phyloP scores from a whole-genome alignment of 345 rosid genomes.

The Psidium friedrichsthalianum region DNA sequence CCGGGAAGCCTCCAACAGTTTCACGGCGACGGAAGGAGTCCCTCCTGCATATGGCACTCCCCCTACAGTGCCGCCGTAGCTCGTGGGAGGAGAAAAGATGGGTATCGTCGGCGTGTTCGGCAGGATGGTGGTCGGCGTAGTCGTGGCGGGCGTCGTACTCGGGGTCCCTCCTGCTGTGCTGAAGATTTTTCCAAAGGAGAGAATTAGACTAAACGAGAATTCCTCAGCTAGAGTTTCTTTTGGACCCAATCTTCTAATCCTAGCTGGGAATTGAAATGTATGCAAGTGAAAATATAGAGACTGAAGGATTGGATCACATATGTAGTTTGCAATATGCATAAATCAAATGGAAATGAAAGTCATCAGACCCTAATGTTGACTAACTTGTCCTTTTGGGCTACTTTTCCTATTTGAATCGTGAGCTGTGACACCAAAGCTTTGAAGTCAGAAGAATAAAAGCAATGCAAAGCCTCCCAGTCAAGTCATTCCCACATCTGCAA shows the following conservation, averaged over 20 bases:
- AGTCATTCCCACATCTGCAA: neutral
- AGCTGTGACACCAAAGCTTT: neutral
- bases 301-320: neutral
- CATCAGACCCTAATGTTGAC: neutral
- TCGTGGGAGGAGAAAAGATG: neutral
- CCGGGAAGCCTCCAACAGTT: neutral
- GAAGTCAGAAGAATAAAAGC: neutral
- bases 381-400: neutral
- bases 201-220: neutral
- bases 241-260: neutral
- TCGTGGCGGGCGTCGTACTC: neutral
- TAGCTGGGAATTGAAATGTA: neutral
- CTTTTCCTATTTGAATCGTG: neutral
- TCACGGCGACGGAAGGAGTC: neutral
- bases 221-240: neutral
- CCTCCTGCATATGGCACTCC: neutral
- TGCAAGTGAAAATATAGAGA: too few species aligned
- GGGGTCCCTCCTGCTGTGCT: constrained; percentile 5
- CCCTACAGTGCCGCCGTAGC: neutral
- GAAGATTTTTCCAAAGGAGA: neutral
- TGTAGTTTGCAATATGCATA: neutral
- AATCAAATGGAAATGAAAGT: neutral
- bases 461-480: neutral
- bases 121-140: neutral
- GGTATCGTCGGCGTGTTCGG: neutral